phyloP scores from a whole-genome alignment of 306 rosid species.

The Quercus rubra region DNA sequence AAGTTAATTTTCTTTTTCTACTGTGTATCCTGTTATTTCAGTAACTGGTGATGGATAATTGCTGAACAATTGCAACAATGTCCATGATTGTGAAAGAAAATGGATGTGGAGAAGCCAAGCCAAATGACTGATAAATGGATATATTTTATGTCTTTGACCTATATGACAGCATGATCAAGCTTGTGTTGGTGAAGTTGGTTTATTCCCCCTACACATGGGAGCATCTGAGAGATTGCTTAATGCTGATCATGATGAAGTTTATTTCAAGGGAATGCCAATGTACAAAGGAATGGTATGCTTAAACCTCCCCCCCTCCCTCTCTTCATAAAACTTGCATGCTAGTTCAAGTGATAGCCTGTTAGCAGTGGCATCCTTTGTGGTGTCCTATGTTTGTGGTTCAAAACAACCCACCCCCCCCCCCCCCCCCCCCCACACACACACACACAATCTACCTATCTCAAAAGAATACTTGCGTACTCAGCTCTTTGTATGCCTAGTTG shows the following conservation, averaged over 20 bases:
- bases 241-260: constrained; percentile 68
- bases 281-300: constrained; percentile 63
- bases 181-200: constrained; percentile 76
- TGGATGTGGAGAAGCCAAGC: background rate
- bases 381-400: too few relatives aligned
- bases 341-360: too few relatives aligned
- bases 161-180: constrained; percentile 58
- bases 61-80: background rate
- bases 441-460: background rate
- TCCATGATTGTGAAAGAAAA: background rate
- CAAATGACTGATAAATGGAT: background rate
- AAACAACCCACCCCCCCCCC: too few relatives aligned
- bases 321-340: too few relatives aligned
- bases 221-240: constrained; percentile 69
- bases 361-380: too few relatives aligned
- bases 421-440: too few relatives aligned
- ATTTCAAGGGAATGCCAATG: constrained; percentile 79
- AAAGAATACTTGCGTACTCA: background rate
- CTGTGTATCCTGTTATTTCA: background rate
- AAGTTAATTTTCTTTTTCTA: constrained; percentile 3
- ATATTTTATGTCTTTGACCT: constrained; percentile 25
- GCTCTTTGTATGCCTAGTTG: background rate
- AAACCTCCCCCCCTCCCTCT: background rate
- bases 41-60: background rate
- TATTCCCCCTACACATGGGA: constrained; percentile 59